Percentiles rank a stretch among this genome's conserved stretches.
Evolutionary conservation across 495 filamentous ascomycete genomes (phyloP).

Genomic region (Aspergillus cavernicola): DNA sequence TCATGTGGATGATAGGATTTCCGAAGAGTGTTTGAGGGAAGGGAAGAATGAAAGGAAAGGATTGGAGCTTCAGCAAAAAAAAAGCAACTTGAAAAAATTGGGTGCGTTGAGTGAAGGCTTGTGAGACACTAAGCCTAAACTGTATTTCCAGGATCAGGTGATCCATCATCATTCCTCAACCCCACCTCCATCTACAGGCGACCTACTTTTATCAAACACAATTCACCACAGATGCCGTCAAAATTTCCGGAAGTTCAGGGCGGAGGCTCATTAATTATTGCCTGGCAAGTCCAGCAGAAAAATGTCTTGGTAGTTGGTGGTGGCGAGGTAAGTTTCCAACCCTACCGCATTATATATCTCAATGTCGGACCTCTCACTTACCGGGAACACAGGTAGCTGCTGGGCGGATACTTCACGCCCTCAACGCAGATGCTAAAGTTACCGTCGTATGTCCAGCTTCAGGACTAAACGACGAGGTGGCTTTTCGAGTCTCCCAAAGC

Average conservation of each 20-base stretch:
- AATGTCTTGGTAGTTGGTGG: conserved; percentile 84
- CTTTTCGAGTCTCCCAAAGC: conserved; percentile 65
- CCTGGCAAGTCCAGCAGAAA: conserved; percentile 88
- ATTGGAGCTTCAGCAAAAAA: conserved; percentile 4
- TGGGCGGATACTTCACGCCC: conserved; percentile 83
- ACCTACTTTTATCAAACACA: not conserved
- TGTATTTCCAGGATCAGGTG: conserved; percentile 3
- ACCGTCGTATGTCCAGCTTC: conserved; percentile 76
- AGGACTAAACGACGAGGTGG: conserved; percentile 85
- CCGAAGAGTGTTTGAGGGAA: conserved; percentile 13
- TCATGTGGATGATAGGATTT: conserved; percentile 17
- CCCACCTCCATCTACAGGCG: not conserved
- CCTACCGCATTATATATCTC: conserved; percentile 5
- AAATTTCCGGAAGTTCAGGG: conserved; percentile 78
- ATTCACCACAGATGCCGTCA: conserved; percentile 45
- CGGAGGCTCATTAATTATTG: conserved; percentile 87
- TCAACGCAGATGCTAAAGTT: conserved; percentile 91
- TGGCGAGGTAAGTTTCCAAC: conserved; percentile 65
- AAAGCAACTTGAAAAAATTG: conserved; percentile 1
- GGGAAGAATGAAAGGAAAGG: conserved; percentile 6
- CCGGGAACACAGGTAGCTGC: conserved; percentile 71
- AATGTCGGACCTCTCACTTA: conserved; percentile 6
- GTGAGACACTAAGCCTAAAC: not conserved
- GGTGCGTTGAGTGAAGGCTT: too few species aligned
- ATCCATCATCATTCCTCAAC: not conserved